Conservation (phyloP, 495 filamentous ascomycete genomes). For the Melanomma pulvis-pyrius region DNA sequence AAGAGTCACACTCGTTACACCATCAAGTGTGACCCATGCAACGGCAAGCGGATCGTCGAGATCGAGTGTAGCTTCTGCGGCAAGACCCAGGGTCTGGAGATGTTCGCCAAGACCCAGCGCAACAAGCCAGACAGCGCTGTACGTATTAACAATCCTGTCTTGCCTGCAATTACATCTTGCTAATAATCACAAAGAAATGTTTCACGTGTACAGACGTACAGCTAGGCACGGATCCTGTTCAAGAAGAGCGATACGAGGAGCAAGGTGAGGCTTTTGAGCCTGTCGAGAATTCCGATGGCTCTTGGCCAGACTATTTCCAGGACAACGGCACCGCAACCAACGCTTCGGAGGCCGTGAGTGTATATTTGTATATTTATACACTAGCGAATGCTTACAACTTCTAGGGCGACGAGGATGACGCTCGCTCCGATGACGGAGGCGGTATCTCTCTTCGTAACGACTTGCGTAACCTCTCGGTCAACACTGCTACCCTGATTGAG, state of each 20-base stretch:
- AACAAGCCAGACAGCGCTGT: constrained; percentile 51
- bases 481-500: not conserved
- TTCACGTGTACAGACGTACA: constrained; percentile 32
- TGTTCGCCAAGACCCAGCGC: constrained; percentile 63
- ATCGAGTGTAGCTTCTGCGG: constrained; percentile 52
- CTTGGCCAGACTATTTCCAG: constrained; percentile 14
- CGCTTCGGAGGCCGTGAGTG: constrained; percentile 26
- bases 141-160: constrained; percentile 3
- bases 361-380: not conserved
- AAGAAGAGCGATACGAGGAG: constrained; percentile 28
- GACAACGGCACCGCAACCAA: not conserved
- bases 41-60: constrained; percentile 43
- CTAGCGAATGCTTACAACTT: not conserved
- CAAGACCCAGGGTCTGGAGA: constrained; percentile 49
- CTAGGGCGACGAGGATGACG: constrained; percentile 9
- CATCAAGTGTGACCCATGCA: constrained; percentile 44
- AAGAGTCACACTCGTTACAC: constrained; percentile 8
- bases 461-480: not conserved
- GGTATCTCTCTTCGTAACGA: not conserved
- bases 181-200: constrained; percentile 28
- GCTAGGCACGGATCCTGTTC: constrained; percentile 22
- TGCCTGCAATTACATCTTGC: not conserved
- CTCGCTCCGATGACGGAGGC: not conserved
- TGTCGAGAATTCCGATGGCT: constrained; percentile 4
- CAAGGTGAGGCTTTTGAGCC: constrained; percentile 16